Conservation (phyloP, 139 green algal genomes). For the Chlamydomonas eustigma region DNA sequence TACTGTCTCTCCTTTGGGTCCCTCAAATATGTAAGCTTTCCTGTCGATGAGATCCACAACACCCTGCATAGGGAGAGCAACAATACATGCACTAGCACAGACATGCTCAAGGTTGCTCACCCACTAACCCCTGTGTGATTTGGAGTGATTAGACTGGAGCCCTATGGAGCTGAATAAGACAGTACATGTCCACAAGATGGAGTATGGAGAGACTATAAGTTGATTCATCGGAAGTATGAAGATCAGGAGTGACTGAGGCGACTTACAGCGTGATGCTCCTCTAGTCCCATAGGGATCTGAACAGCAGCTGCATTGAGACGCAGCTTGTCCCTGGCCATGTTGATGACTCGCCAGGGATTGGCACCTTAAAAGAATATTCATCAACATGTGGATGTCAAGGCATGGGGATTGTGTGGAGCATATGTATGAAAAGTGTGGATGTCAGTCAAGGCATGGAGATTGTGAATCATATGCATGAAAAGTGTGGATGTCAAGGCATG, state of each 20-base stretch:
- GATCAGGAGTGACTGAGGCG: too few relatives aligned
- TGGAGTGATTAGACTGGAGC: too few relatives aligned
- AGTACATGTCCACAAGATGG: too few relatives aligned
- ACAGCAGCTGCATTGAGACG: conserved; percentile 83
- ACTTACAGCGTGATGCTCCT: conserved; percentile 66
- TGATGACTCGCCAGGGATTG: conserved; percentile 84
- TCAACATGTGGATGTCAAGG: not conserved
- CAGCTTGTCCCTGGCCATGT: conserved; percentile 78
- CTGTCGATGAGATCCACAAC: conserved; percentile 86
- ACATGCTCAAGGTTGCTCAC: not conserved
- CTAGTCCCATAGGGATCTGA: conserved; percentile 89
- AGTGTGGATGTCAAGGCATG: too few relatives aligned
- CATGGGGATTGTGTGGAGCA: not conserved
- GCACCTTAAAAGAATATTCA: conserved; percentile 20
- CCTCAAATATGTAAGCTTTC: conserved; percentile 67
- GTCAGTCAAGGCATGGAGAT: too few relatives aligned
- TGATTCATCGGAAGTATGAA: too few relatives aligned
- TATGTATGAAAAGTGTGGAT: too few relatives aligned
- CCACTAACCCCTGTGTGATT: too few relatives aligned
- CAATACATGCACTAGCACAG: too few relatives aligned
- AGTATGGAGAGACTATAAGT: too few relatives aligned
- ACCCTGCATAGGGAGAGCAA: conserved; percentile 41
- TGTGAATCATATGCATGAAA: too few relatives aligned
- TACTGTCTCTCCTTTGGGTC: conserved; percentile 66
- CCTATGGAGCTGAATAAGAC: too few relatives aligned